Evolutionary conservation across 2,329 filamentous ascomycete species (phyloP).

Genomic region (Cordyceps fumosorosea): DNA sequence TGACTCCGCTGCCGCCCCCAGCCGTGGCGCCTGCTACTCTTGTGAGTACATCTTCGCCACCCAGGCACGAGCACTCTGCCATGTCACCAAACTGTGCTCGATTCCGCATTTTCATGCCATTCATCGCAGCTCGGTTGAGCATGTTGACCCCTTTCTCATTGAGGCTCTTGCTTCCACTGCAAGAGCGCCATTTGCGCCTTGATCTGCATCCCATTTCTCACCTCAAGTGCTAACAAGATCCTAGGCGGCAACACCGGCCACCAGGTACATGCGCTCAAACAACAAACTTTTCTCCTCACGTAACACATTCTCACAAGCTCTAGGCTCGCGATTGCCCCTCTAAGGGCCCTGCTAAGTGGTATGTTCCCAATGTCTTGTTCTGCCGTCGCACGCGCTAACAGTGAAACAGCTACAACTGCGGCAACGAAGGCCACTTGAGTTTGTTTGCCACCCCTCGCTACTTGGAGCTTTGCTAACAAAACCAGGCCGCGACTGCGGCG

Average conservation of each 20-base stretch:
- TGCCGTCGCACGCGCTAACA: slow-evolving; percentile 17
- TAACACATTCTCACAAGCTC: slow-evolving; percentile 17
- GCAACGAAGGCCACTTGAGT: slow-evolving; percentile 73
- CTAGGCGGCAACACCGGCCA: slow-evolving; percentile 22
- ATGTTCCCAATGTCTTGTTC: slow-evolving; percentile 28
- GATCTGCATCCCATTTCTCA: background rate
- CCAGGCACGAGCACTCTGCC: background rate
- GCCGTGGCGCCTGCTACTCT: slow-evolving; percentile 44
- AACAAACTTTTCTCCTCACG: background rate
- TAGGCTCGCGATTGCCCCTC: slow-evolving; percentile 82
- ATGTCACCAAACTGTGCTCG: background rate
- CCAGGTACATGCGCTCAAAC: slow-evolving; percentile 16
- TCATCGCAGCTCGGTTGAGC: background rate
- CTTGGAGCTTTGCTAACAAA: slow-evolving; percentile 15
- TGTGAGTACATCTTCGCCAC: slow-evolving; percentile 31
- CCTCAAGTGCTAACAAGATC: background rate
- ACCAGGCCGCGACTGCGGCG: slow-evolving; percentile 82
- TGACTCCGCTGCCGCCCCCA: slow-evolving; percentile 14
- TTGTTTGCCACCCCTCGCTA: slow-evolving; percentile 30
- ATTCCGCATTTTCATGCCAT: background rate
- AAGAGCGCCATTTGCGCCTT: background rate
- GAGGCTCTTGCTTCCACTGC: too few species aligned
- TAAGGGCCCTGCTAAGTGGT: slow-evolving; percentile 78
- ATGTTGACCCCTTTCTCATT: too few species aligned
- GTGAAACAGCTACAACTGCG: slow-evolving; percentile 70